Conservation (phyloP, 768 basidiomycete genomes). For the Leccinellum luteum region DNA sequence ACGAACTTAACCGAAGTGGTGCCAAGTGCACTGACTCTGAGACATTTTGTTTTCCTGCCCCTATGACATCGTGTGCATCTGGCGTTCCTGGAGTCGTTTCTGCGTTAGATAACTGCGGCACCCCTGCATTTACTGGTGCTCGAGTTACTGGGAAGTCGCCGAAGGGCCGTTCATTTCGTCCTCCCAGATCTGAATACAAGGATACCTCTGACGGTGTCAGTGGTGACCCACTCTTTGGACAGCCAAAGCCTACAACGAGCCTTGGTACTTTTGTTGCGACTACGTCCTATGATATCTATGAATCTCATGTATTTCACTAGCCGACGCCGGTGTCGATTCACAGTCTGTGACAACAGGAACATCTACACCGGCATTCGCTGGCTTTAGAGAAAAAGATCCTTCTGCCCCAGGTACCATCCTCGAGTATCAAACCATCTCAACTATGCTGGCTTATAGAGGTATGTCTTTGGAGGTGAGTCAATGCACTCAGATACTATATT, state of each 20-base stretch:
- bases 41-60: no score
- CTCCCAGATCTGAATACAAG: conserved; percentile 27
- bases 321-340: conserved; percentile 35
- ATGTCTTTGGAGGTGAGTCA: conserved; percentile 68
- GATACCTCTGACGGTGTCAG: conserved; percentile 39
- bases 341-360: conserved; percentile 50
- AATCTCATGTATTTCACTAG: conserved; percentile 21
- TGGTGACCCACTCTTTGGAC: conserved; percentile 57
- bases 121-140: conserved; percentile 41
- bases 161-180: conserved; percentile 34
- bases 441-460: conserved; percentile 74
- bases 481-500: not conserved
- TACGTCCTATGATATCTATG: conserved; percentile 9
- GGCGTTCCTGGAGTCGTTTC: no score
- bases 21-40: not conserved
- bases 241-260: conserved; percentile 42
- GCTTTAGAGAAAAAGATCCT: conserved; percentile 67
- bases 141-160: conserved; percentile 27
- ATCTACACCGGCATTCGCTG: conserved; percentile 45
- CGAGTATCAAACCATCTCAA: conserved; percentile 80
- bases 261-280: conserved; percentile 40
- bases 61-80: not conserved
- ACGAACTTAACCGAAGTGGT: not conserved
- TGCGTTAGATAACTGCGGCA: conserved; percentile 1
- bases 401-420: conserved; percentile 42